Evolutionary conservation across 495 filamentous ascomycete genomes (phyloP).

Genomic region (Aeminium ludgeri): DNA sequence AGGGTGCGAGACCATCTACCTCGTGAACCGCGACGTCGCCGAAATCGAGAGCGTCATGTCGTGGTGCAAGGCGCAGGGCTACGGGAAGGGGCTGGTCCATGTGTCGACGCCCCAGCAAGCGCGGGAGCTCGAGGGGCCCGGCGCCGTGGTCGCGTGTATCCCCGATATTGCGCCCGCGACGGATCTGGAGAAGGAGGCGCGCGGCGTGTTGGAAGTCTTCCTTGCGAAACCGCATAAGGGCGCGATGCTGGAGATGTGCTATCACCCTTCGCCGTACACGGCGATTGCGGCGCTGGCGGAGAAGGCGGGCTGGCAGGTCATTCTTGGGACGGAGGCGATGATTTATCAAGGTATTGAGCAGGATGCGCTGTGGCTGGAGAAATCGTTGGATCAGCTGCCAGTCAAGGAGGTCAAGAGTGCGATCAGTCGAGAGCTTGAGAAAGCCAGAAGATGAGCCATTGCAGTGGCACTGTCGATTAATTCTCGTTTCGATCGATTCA

Average conservation of each 20-base stretch:
- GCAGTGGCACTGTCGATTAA: too few species aligned
- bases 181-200: constrained; percentile 37
- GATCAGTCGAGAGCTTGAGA: constrained; percentile 27
- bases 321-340: constrained; percentile 52
- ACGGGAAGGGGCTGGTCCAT: constrained; percentile 34
- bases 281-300: constrained; percentile 40
- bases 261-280: constrained; percentile 53
- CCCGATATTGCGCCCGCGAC: constrained; percentile 52
- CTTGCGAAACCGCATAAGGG: constrained; percentile 37
- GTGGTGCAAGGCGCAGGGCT: constrained; percentile 36
- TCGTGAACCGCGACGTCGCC: constrained; percentile 46
- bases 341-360: constrained; percentile 65
- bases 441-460: constrained; percentile 4
- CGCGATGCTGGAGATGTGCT: constrained; percentile 64
- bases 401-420: constrained; percentile 35
- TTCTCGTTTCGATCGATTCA: too few species aligned
- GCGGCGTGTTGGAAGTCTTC: constrained; percentile 40
- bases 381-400: constrained; percentile 26
- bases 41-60: constrained; percentile 48
- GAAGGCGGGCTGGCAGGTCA: constrained; percentile 47
- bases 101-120: constrained; percentile 41
- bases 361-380: constrained; percentile 36
- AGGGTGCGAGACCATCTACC: constrained; percentile 46
- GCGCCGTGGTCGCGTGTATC: constrained; percentile 47
- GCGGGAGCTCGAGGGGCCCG: constrained; percentile 36